A percentile compares a stretch with the other conserved stretches of the same genome.
Evolutionary conservation across 805 yeast species (phyloP).

Genomic region (Candida jianshihensis): DNA sequence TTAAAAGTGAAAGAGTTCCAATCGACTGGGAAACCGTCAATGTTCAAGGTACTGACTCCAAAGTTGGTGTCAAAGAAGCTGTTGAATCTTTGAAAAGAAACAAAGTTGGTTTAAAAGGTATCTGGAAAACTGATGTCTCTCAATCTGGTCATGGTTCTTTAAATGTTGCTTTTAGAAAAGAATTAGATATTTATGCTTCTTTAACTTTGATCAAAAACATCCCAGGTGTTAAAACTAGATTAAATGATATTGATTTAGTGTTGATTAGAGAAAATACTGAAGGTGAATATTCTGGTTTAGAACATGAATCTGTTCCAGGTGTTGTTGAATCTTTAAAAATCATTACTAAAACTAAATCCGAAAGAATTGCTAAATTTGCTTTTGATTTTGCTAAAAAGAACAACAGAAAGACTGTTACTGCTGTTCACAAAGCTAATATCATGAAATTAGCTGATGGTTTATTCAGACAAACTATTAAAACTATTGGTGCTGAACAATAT

Average conservation of each 20-base stretch:
- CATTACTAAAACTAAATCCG: constrained; percentile 90
- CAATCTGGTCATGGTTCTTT: constrained; percentile 76
- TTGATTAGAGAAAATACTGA: constrained; percentile 98
- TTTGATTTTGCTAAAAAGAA: constrained; percentile 91
- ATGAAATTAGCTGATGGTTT: constrained; percentile 98
- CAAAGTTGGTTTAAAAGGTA: constrained; percentile 95
- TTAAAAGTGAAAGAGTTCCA: constrained; percentile 82
- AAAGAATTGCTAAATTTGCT: constrained; percentile 95
- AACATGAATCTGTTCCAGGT: constrained; percentile 96
- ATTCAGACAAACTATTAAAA: constrained; percentile 89
- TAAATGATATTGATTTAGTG: constrained; percentile 84
- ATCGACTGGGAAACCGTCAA: constrained; percentile 88
- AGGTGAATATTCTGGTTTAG: constrained; percentile 98
- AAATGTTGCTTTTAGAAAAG: constrained; percentile 95
- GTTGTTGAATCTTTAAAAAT: constrained; percentile 95
- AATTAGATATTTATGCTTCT: constrained; percentile 91
- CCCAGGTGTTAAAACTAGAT: constrained; percentile 88
- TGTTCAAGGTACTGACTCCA: constrained; percentile 49
- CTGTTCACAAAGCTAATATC: constrained; percentile 98
- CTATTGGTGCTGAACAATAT: constrained; percentile 77
- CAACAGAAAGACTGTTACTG: constrained; percentile 88
- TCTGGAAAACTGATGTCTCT: constrained; percentile 83
- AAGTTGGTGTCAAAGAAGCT: constrained; percentile 70
- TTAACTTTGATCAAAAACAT: constrained; percentile 89
- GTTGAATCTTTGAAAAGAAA: constrained; percentile 89